phyloP scores from a whole-genome alignment of 257 asterid species.

The Anisodus acutangulus region DNA sequence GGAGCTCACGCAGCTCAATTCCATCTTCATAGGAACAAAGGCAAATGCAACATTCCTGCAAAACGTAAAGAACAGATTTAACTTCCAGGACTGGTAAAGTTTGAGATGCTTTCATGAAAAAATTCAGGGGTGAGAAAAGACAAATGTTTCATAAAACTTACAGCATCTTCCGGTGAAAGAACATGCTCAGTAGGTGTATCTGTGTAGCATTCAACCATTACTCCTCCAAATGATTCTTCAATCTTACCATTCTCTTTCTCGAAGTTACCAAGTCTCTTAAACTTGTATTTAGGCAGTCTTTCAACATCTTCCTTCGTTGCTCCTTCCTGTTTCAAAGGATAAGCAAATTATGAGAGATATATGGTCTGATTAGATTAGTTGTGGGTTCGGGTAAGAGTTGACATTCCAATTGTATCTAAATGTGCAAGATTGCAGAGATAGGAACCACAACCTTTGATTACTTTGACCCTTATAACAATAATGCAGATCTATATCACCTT shows the following conservation, averaged over 20 bases:
- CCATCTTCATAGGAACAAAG: slow-evolving; percentile 89
- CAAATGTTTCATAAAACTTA: slow-evolving; percentile 44
- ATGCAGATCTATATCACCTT: not conserved
- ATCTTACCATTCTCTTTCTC: slow-evolving; percentile 89
- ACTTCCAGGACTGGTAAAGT: slow-evolving; percentile 1
- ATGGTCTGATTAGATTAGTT: not conserved
- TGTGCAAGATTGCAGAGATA: slow-evolving; percentile 4
- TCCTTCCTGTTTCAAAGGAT: slow-evolving; percentile 73
- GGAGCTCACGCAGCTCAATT: slow-evolving; percentile 87
- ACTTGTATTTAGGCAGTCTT: slow-evolving; percentile 77
- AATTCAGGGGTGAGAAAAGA: not conserved
- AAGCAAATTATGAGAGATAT: not conserved
- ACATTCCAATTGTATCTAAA: not conserved
- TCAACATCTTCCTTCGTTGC: slow-evolving; percentile 97
- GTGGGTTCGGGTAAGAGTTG: not conserved
- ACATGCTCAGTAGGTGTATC: slow-evolving; percentile 78
- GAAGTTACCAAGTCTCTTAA: slow-evolving; percentile 77
- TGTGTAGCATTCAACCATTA: slow-evolving; percentile 80
- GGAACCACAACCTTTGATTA: not conserved
- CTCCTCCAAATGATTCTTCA: slow-evolving; percentile 94
- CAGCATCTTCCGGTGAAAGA: slow-evolving; percentile 90
- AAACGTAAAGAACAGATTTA: not conserved
- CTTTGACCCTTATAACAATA: not conserved
- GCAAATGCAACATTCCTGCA: slow-evolving; percentile 97
- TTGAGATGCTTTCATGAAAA: not conserved